Evolutionary conservation across 73 alveolate genomes (phyloP).

Genomic region (Breviolum minutum): DNA sequence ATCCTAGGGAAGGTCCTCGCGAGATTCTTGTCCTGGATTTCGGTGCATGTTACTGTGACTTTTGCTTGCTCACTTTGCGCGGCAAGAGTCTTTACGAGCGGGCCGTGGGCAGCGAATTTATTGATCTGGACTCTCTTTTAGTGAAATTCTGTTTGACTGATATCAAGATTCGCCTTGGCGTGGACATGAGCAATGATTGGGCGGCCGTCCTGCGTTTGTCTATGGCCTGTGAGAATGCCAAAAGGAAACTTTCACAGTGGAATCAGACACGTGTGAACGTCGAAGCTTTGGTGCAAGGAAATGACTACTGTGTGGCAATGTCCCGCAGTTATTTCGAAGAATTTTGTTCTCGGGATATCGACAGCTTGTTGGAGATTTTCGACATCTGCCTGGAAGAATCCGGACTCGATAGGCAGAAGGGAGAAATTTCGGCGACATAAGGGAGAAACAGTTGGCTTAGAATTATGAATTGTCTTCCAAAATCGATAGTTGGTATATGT

Average conservation of each 20-base stretch:
- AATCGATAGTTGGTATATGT: too few species aligned
- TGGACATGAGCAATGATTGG: conserved; percentile 49
- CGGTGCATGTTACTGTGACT: conserved; percentile 79
- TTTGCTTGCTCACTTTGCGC: conserved; percentile 53
- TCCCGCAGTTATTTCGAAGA: conserved; percentile 87
- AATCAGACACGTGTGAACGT: conserved; percentile 83
- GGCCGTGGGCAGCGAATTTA: conserved; percentile 87
- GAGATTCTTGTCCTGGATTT: conserved; percentile 52
- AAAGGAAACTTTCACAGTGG: conserved; percentile 76
- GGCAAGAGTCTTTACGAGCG: conserved; percentile 71
- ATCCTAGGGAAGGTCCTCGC: conserved; percentile 55
- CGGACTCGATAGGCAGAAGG: conserved; percentile 33
- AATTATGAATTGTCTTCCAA: too few species aligned
- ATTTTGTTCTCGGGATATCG: conserved; percentile 73
- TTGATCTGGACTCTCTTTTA: conserved; percentile 65
- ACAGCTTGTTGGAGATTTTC: conserved; percentile 78
- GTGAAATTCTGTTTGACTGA: conserved; percentile 86
- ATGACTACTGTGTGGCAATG: conserved; percentile 88
- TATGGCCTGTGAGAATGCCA: conserved; percentile 91
- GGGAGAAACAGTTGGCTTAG: too few species aligned
- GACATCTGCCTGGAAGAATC: conserved; percentile 86
- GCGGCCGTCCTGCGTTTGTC: conserved; percentile 50
- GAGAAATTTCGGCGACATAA: too few species aligned
- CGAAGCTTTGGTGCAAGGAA: conserved; percentile 54
- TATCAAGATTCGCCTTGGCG: conserved; percentile 79